A percentile compares a stretch with the other conserved stretches of the same genome.
Conservation (phyloP, 306 rosid species). For the Casuarina cunninghamiana region DNA sequence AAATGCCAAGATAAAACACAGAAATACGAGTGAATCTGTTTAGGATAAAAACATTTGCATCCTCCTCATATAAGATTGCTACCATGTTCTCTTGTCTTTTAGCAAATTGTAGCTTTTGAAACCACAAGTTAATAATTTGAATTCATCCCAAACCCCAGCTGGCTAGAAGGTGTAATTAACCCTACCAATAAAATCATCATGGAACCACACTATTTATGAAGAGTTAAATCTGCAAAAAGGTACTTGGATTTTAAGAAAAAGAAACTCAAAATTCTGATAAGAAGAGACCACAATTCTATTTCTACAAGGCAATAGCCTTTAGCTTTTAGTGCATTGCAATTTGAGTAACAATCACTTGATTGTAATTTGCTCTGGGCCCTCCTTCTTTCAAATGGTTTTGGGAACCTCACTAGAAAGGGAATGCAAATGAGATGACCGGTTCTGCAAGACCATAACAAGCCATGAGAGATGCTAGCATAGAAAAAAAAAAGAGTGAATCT, state of each 20-base stretch:
- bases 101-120: background rate
- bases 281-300: conserved; percentile 61
- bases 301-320: conserved; percentile 28
- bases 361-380: conserved; percentile 26
- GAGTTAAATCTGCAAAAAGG: conserved; percentile 17
- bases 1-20: too few relatives aligned
- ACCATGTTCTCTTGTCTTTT: background rate
- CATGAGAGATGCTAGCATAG: conserved; percentile 31
- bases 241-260: conserved; percentile 81
- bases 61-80: background rate
- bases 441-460: conserved; percentile 62
- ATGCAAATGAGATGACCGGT: conserved; percentile 55
- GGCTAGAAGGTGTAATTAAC: background rate
- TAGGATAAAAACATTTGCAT: too few relatives aligned
- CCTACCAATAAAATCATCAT: background rate
- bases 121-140: background rate
- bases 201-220: background rate
- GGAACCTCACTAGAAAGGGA: conserved; percentile 42
- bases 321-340: conserved; percentile 27
- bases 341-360: conserved; percentile 31
- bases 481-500: conserved; percentile 4
- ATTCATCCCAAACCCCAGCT: background rate
- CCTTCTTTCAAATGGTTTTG: conserved; percentile 41
- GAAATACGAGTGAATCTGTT: too few relatives aligned
- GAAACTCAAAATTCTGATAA: conserved; percentile 71